Evolutionary conservation across 352 stramenopile species (phyloP).

Genomic region (Phytophthora ramorum): DNA sequence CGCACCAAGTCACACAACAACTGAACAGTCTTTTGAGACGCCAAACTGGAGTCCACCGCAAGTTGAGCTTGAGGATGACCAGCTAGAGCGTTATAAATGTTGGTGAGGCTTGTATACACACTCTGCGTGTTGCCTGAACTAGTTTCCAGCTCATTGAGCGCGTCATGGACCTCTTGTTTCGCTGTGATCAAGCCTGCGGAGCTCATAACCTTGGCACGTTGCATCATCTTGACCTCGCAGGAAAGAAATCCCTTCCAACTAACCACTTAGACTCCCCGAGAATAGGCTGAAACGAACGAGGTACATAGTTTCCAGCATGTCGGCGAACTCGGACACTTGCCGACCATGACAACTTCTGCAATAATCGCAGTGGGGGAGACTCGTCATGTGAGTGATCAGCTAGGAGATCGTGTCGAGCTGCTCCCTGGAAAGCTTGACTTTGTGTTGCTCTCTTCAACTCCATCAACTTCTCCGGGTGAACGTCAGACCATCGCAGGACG

Average conservation of each 20-base stretch:
- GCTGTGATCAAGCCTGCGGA: neutral
- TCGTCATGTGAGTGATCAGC: slow-evolving; percentile 8
- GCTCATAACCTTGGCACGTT: slow-evolving; percentile 21
- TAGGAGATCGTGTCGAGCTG: slow-evolving; percentile 39
- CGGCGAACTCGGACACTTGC: neutral
- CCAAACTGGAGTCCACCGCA: slow-evolving; percentile 27
- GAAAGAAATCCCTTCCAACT: neutral
- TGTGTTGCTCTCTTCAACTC: slow-evolving; percentile 26
- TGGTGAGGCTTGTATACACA: slow-evolving; percentile 40
- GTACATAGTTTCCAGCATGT: neutral
- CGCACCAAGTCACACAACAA: slow-evolving; percentile 27
- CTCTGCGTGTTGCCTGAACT: slow-evolving; percentile 24
- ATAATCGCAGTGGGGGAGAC: neutral
- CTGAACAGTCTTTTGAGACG: slow-evolving; percentile 17
- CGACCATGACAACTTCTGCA: slow-evolving; percentile 1
- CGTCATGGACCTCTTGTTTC: slow-evolving; percentile 18
- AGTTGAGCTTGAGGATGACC: slow-evolving; percentile 13
- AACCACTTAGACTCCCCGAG: neutral
- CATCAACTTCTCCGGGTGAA: neutral
- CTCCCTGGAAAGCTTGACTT: slow-evolving; percentile 41
- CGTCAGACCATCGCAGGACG: neutral
- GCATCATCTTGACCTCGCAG: slow-evolving; percentile 21
- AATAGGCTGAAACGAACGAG: slow-evolving; percentile 31
- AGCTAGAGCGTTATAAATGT: slow-evolving; percentile 25
- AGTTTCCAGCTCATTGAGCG: slow-evolving; percentile 31